Evolutionary conservation across 768 basidiomycete species (phyloP).

Genomic region (Lactifluus echinatus): DNA sequence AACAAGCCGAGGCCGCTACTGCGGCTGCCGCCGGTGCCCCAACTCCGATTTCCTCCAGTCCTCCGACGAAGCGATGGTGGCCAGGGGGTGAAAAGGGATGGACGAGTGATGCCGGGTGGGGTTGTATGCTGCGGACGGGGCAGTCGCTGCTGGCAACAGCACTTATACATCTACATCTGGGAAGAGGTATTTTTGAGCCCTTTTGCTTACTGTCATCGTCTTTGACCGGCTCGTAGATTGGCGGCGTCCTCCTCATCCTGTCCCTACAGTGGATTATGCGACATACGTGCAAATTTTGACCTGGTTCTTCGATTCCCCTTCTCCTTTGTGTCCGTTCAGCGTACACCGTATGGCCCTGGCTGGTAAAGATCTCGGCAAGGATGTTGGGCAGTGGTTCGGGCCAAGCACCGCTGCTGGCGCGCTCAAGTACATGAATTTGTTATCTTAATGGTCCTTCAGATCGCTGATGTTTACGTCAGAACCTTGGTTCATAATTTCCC

Average conservation of each 20-base stretch:
- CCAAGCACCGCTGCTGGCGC: constrained; percentile 97
- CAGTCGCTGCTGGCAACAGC: constrained; percentile 79
- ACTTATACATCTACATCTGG: constrained; percentile 65
- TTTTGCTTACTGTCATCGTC: neutral
- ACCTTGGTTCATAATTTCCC: constrained; percentile 72
- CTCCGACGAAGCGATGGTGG: constrained; percentile 53
- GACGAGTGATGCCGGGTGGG: constrained; percentile 84
- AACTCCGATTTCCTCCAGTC: constrained; percentile 27
- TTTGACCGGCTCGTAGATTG: constrained; percentile 50
- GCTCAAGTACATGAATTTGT: constrained; percentile 53
- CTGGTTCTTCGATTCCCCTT: constrained; percentile 92
- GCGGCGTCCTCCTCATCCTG: constrained; percentile 61
- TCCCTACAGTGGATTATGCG: constrained; percentile 59
- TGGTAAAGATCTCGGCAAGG: constrained; percentile 90
- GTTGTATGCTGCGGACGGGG: constrained; percentile 85
- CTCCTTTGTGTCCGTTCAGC: constrained; percentile 79
- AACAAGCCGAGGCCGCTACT: constrained; percentile 24
- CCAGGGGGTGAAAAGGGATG: constrained; percentile 65
- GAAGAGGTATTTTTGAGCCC: constrained; percentile 41
- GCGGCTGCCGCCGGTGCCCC: constrained; percentile 12
- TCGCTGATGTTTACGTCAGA: constrained; percentile 33
- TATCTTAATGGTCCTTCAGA: neutral
- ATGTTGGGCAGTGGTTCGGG: constrained; percentile 97
- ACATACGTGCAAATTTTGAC: constrained; percentile 86
- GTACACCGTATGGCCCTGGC: constrained; percentile 95